Evolutionary conservation across 2,329 filamentous ascomycete genomes (phyloP), one percentile per base, ranked within the genome.

Genomic region (Sclerotinia trifoliorum): DNA sequence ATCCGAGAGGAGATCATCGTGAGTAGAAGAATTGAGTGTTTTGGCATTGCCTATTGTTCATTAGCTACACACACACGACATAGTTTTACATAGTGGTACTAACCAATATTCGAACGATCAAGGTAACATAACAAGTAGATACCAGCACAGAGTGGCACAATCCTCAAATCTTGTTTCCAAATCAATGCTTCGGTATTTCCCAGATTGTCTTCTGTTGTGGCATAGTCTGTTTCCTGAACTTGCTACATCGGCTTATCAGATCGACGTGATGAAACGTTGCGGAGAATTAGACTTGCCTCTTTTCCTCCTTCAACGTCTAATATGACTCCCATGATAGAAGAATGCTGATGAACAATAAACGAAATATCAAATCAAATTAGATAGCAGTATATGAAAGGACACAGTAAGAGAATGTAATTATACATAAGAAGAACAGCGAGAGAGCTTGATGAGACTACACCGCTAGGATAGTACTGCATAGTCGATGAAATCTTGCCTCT

Each of bases 41-140:
- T 86, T 88, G 54, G 88, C 87, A 75, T 90, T 90, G 68, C 82
- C 75, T 76, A n/a, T 26, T 24, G 17, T 57, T 1, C 7, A 44
- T 68, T 10, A 65, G 60, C 8, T 39, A 35, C 19, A 17, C 11
- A 21, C 19, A 42, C 0, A 26, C 6, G 17, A 19, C 17, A 10
- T 8, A 13, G 5, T 35, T 4, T 17, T 2, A 15, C 42, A 48
- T 39, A 21, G 32, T 63, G 2, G 49, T 24, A 56, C 73, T 58
- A 68, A 81, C 87, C 88, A 68, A 91, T 90, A 77, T 91, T 91
- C 67, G 86, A 84, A 55, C 86, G 82, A 77, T 91, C 88, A 32
- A 91, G 83, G 75, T 88, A 90, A 78, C 86, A 89, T 29, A 91
- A 82, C 57, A 91, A 81, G 76, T 90, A 92, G 63, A 91, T 88